A percentile compares a stretch with the other conserved stretches of the same genome.
Conservation (phyloP, 768 basidiomycete species). For the Collybia mongolica region DNA sequence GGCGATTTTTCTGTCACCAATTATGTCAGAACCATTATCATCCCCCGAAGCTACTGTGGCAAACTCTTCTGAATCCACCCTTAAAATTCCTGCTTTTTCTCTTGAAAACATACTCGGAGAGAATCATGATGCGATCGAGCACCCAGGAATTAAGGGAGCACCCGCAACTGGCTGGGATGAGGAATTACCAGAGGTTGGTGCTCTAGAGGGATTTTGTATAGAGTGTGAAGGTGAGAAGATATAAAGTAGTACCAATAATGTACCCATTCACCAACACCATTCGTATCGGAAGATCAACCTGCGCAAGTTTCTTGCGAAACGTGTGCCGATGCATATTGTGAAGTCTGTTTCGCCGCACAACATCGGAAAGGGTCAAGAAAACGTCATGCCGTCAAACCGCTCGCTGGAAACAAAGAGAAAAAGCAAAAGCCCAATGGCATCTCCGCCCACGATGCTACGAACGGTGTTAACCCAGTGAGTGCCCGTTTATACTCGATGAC, state of each 20-base stretch:
- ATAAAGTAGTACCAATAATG: not conserved
- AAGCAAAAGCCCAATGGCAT: slow-evolving; percentile 20
- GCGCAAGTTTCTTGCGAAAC: slow-evolving; percentile 71
- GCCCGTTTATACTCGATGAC: not conserved
- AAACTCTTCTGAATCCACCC: slow-evolving; percentile 6
- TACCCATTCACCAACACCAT: slow-evolving; percentile 2
- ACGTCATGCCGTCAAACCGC: slow-evolving; percentile 51
- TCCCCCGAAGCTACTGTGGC: not conserved
- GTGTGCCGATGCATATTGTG: slow-evolving; percentile 74
- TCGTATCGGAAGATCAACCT: slow-evolving; percentile 64
- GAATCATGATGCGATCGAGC: slow-evolving; percentile 61
- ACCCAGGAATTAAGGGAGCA: slow-evolving; percentile 39
- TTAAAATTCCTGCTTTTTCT: slow-evolving; percentile 39
- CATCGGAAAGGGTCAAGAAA: slow-evolving; percentile 82
- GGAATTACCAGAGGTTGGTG: slow-evolving; percentile 46
- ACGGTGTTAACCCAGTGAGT: slow-evolving; percentile 23
- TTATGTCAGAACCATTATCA: not conserved
- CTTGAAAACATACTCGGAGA: slow-evolving; percentile 69
- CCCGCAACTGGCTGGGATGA: slow-evolving; percentile 66
- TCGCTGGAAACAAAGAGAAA: slow-evolving; percentile 30
- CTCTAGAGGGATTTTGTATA: slow-evolving; percentile 68
- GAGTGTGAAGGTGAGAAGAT: slow-evolving; percentile 76
- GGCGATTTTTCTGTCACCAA: too few relatives aligned
- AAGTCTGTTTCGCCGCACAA: slow-evolving; percentile 84
- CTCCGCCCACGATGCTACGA: slow-evolving; percentile 5